Conservation (phyloP, 306 rosid genomes). For the Malus asiatica region DNA sequence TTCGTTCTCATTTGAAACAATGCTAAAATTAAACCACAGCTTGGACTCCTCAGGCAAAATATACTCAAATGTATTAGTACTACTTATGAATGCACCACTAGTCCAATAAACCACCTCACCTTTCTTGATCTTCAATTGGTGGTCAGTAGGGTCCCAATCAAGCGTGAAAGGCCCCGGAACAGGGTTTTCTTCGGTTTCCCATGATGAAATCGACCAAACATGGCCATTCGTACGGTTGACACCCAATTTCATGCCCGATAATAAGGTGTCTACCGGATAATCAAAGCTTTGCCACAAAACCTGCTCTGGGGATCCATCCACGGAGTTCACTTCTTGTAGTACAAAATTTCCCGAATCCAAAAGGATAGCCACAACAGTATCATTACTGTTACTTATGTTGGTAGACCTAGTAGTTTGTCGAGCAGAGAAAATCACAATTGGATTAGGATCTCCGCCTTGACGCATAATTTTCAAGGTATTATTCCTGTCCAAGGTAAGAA, state of each 20-base stretch:
- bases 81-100: background rate
- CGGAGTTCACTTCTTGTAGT: background rate
- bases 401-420: background rate
- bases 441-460: background rate
- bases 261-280: background rate
- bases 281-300: conserved; percentile 12
- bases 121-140: background rate
- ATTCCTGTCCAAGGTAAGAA: background rate
- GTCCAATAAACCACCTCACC: background rate
- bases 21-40: background rate
- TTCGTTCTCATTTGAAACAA: background rate
- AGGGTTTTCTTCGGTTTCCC: background rate
- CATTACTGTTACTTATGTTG: too few relatives aligned
- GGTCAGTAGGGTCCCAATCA: conserved; percentile 19
- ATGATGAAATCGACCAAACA: conserved; percentile 5
- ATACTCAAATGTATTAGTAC: background rate
- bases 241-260: background rate
- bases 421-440: background rate
- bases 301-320: background rate
- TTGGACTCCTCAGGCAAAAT: background rate
- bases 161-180: conserved; percentile 15
- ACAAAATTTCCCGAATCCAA: background rate
- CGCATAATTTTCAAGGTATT: background rate
- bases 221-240: background rate
- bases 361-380: background rate